A percentile compares a stretch with the other conserved stretches of the same genome.
phyloP scores from a whole-genome alignment of 306 rosid species.

The Astragalus membranaceus region DNA sequence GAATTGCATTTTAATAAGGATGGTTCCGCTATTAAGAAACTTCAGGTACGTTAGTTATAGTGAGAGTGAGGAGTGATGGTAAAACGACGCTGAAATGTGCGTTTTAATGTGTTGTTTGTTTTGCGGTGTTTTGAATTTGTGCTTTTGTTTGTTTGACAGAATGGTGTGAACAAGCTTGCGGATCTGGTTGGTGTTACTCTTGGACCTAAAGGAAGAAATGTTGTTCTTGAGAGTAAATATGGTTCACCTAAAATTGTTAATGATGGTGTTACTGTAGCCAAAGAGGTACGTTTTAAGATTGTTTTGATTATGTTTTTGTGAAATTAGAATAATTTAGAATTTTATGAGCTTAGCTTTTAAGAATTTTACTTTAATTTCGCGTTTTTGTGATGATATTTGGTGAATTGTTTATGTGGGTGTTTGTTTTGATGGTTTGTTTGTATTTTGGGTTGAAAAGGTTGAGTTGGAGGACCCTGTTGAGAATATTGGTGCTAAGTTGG shows the following conservation, averaged over 20 bases:
- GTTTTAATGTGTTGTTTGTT: neutral
- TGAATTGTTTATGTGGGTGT: neutral
- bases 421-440: neutral
- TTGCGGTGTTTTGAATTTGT: neutral
- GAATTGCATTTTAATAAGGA: slow-evolving; percentile 93
- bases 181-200: slow-evolving; percentile 98
- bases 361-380: neutral
- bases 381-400: neutral
- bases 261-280: slow-evolving; percentile 97
- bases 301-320: neutral
- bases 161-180: slow-evolving; percentile 96
- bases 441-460: slow-evolving; percentile 41
- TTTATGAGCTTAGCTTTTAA: neutral
- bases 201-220: slow-evolving; percentile 99
- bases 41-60: slow-evolving; percentile 27
- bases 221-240: slow-evolving; percentile 93
- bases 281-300: slow-evolving; percentile 47
- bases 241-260: slow-evolving; percentile 98
- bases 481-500: slow-evolving; percentile 98
- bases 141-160: slow-evolving; percentile 32
- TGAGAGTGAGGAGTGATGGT: neutral
- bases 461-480: slow-evolving; percentile 99
- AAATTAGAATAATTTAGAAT: neutral
- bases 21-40: slow-evolving; percentile 82
- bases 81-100: neutral